Conservation (phyloP, 495 filamentous ascomycete species). For the Hyphodiscus hymeniophilus region DNA sequence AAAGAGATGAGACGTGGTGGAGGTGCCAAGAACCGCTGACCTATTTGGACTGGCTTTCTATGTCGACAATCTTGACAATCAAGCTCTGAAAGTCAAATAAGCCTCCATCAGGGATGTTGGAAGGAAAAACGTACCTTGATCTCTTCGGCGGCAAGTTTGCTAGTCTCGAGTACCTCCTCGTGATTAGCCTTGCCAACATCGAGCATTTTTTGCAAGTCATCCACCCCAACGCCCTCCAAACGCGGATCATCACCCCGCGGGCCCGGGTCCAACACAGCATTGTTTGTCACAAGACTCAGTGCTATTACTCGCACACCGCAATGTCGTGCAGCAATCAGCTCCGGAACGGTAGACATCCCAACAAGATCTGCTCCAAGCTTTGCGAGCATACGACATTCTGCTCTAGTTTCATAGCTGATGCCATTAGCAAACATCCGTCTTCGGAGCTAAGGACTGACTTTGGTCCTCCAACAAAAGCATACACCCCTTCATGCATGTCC, state of each 20-base stretch:
- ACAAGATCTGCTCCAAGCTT: constrained; percentile 63
- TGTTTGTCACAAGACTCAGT: constrained; percentile 72
- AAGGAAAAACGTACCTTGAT: constrained; percentile 45
- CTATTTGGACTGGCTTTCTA: constrained; percentile 1
- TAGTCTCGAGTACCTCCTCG: constrained; percentile 63
- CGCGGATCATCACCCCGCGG: constrained; percentile 48
- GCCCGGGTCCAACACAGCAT: constrained; percentile 54
- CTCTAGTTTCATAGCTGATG: constrained; percentile 62
- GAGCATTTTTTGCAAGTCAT: constrained; percentile 46
- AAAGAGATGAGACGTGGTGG: constrained; percentile 28
- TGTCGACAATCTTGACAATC: constrained; percentile 14
- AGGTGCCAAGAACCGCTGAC: constrained; percentile 1
- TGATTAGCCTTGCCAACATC: constrained; percentile 62
- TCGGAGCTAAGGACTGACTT: constrained; percentile 32
- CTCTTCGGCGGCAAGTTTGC: constrained; percentile 51
- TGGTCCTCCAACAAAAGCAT: constrained; percentile 67
- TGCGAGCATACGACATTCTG: constrained; percentile 67
- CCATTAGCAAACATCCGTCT: constrained; percentile 2
- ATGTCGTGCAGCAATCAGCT: constrained; percentile 68
- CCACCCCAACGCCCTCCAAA: constrained; percentile 30
- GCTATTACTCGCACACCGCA: constrained; percentile 61
- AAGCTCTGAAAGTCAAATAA: constrained; percentile 7
- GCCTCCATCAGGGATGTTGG: not conserved
- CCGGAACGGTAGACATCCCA: constrained; percentile 74
- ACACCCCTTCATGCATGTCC: constrained; percentile 62